Base-by-base conservation (phyloP, 2,329 filamentous ascomycete genomes). In the Hypoxylon sp. region DNA sequence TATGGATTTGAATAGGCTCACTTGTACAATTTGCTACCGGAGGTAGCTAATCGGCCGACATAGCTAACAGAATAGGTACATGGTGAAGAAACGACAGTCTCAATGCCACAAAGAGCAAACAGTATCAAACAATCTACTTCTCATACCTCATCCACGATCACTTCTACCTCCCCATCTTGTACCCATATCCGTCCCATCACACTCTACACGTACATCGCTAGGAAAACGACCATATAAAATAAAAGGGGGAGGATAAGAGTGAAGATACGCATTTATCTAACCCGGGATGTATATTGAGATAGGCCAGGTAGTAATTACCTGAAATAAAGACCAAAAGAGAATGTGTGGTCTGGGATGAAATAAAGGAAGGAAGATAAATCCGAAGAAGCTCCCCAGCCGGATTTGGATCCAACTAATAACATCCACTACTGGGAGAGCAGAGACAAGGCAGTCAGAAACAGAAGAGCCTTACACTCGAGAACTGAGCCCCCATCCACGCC, bases 21-120 rank as follows among this genome's bases (percentile, higher is more conserved):
- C 52, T 63, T 52, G 46, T 63, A 63, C 60, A 60, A 34, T 19
- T 43, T 56, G 41, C 59, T 38, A 48, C 30, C 23, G 23, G 23
- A 7, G 25, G 25, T 30, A 48, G 30, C 32, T 23, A 62, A 41
- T 17, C 30, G 34, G 41, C 58, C 52, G 38, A 46, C 48, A 13
- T 38, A 50, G 41, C 36, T 51, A 52, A 38, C 10, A 48, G 34
- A 30, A 45, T 62, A 62, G 25, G n/a, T 66, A 66, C 52, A 43
- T 7, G 19, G 43, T 32, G 53, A 28, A 45, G 51, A 50, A 30
- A 34, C 38, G 6, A 53, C 13, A 25, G n/a, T 13, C 30, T 5
- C 28, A 9, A 25, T 49, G 13, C 2, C 23, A 38, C n/a, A 41
- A 48, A 38, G 38, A 10, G 17, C 3, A 32, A 43, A 46, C 25